Evolutionary conservation across 495 filamentous ascomycete species (phyloP).

Genomic region (Clavariopsis aquatica): DNA sequence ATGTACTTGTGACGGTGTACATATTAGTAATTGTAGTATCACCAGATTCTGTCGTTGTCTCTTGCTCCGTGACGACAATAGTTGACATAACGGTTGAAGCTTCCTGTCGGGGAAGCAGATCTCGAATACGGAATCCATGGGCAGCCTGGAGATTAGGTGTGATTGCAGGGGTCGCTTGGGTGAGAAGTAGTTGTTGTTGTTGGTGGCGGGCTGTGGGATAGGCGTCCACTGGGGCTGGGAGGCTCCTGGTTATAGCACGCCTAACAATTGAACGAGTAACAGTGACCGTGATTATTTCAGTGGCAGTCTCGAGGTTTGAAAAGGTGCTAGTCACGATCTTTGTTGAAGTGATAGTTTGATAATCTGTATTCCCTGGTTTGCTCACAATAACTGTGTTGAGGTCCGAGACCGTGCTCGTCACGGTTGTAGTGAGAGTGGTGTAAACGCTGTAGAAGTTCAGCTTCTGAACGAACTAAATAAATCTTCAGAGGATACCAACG

Average conservation of each 20-base stretch:
- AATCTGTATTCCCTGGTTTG: neutral
- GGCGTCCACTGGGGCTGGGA: neutral
- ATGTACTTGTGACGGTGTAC: slow-evolving; percentile 14
- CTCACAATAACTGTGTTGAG: neutral
- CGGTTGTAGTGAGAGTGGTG: neutral
- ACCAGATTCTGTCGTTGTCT: neutral
- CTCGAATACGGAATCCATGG: slow-evolving; percentile 4
- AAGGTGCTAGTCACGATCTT: neutral
- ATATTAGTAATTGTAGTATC: slow-evolving; percentile 5
- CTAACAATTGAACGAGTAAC: slow-evolving; percentile 1
- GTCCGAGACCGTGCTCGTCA: neutral
- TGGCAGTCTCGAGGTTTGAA: neutral
- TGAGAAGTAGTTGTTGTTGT: neutral
- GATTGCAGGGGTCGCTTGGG: neutral
- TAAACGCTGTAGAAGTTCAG: neutral
- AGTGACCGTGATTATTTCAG: neutral
- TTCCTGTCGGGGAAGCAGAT: slow-evolving; percentile 1
- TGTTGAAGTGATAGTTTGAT: slow-evolving; percentile 3
- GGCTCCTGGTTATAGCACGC: neutral
- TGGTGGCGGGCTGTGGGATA: neutral
- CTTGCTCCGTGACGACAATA: neutral
- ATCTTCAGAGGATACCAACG: neutral
- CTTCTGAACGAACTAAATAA: neutral
- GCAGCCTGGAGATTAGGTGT: neutral
- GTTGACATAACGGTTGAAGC: neutral